Conservation (phyloP, 108 stramenopile species). For the Pinguiococcus pyrenoidosus region DNA sequence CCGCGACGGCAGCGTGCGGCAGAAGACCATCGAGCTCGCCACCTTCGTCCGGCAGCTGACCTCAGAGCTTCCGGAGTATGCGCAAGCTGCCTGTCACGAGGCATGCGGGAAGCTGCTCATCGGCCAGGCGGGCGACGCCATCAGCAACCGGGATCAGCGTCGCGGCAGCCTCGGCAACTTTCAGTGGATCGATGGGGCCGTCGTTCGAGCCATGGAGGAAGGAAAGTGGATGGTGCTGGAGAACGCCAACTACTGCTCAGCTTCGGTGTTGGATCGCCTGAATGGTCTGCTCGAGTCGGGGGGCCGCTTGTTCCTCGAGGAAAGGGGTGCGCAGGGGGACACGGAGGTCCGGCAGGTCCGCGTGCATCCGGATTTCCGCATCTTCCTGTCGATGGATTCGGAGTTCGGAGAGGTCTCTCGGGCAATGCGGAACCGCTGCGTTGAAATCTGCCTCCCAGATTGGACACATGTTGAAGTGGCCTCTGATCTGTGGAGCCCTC, state of each 20-base stretch:
- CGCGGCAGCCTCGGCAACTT: slow-evolving; percentile 55
- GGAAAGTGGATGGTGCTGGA: slow-evolving; percentile 88
- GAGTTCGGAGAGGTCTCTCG: slow-evolving; percentile 76
- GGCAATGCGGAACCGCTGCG: slow-evolving; percentile 98
- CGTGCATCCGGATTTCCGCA: slow-evolving; percentile 80
- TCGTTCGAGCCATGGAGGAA: slow-evolving; percentile 71
- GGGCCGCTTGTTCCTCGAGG: slow-evolving; percentile 76
- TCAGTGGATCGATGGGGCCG: slow-evolving; percentile 80
- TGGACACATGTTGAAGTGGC: too few species aligned
- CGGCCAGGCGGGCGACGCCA: too few species aligned
- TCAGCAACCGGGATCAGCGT: too few species aligned
- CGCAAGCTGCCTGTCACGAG: too few species aligned
- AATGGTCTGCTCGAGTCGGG: slow-evolving; percentile 87
- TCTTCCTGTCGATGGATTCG: slow-evolving; percentile 83
- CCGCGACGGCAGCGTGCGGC: too few species aligned
- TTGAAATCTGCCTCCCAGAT: slow-evolving; percentile 59
- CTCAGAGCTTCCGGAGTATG: background rate
- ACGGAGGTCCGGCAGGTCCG: slow-evolving; percentile 46
- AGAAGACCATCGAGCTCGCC: too few species aligned
- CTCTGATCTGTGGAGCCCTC: too few species aligned
- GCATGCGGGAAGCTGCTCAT: too few species aligned
- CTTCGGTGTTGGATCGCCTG: slow-evolving; percentile 90
- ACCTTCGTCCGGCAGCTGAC: too few species aligned
- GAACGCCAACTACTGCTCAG: slow-evolving; percentile 85
- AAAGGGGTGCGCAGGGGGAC: slow-evolving; percentile 56